Conservation (phyloP, 352 stramenopile species). For the Pythium folliculosum region DNA sequence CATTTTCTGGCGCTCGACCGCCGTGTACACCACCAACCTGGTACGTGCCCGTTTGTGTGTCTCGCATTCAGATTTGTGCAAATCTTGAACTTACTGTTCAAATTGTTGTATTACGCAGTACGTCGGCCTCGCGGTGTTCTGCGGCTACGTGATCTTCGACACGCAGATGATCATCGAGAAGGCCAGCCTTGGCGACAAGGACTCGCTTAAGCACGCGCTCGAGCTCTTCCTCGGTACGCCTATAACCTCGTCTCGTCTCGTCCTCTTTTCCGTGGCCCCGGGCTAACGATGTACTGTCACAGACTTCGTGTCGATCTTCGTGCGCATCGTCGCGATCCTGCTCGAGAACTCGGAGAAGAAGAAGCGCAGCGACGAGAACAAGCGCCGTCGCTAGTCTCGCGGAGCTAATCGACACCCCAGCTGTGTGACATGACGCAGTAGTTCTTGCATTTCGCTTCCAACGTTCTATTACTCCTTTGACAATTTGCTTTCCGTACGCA, state of each 20-base stretch:
- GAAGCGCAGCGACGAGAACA: conserved; percentile 34
- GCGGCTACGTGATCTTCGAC: conserved; percentile 89
- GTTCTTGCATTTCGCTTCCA: neutral
- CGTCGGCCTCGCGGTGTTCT: conserved; percentile 85
- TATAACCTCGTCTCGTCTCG: neutral
- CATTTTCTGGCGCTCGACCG: conserved; percentile 62
- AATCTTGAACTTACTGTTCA: neutral
- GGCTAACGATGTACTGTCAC: neutral
- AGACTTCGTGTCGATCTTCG: conserved; percentile 90
- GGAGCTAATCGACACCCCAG: neutral
- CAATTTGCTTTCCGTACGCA: neutral
- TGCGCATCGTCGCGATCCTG: conserved; percentile 84
- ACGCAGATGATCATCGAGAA: conserved; percentile 93
- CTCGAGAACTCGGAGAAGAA: conserved; percentile 71
- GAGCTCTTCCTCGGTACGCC: conserved; percentile 83
- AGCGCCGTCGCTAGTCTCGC: conserved; percentile 23
- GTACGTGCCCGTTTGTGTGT: conserved; percentile 27
- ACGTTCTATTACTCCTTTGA: neutral
- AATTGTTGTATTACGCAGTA: conserved; percentile 35
- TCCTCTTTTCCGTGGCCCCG: neutral
- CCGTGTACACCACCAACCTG: conserved; percentile 60
- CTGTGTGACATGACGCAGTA: neutral
- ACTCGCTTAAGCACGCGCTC: conserved; percentile 82
- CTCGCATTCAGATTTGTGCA: neutral
- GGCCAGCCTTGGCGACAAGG: conserved; percentile 74